These are phyloP conservation scores for Hippophae rhamnoides DNA, from an alignment of 306 rosid genomes.

Conservation along the genomic window DNA sequence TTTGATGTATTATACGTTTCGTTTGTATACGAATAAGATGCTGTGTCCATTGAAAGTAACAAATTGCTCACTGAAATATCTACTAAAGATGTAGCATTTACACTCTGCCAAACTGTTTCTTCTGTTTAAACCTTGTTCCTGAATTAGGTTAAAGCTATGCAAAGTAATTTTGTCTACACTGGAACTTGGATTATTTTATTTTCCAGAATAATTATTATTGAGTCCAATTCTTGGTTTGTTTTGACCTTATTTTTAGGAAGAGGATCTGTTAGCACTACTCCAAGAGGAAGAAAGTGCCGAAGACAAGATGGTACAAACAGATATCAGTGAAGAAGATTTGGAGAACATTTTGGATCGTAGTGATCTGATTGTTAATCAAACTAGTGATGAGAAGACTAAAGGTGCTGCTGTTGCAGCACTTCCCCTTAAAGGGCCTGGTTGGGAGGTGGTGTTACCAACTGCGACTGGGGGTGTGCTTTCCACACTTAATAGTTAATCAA, in stretches of 20 bases:
- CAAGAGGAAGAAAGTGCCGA: constrained; percentile 69
- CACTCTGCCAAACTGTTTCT: too few relatives aligned
- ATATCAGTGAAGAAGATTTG: constrained; percentile 58
- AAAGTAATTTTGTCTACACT: too few relatives aligned
- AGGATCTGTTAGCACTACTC: constrained; percentile 59
- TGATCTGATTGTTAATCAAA: constrained; percentile 35
- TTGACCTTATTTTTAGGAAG: constrained; percentile 31
- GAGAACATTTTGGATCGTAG: constrained; percentile 72
- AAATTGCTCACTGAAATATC: too few relatives aligned
- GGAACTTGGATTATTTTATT: too few relatives aligned
- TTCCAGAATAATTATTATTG: too few relatives aligned
- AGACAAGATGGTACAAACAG: constrained; percentile 71
- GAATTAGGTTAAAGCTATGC: too few relatives aligned
- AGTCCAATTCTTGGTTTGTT: too few relatives aligned
- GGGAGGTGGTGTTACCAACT: constrained; percentile 88
- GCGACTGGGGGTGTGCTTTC: constrained; percentile 78
- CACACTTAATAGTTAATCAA: constrained; percentile 52
- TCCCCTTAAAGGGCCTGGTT: constrained; percentile 85
- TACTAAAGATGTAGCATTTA: too few relatives aligned
- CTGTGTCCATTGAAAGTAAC: too few relatives aligned
- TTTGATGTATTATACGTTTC: not conserved
- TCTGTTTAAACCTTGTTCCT: too few relatives aligned
- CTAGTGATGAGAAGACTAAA: constrained; percentile 7
- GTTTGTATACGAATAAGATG: not conserved
- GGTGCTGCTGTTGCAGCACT: constrained; percentile 13